Base-by-base conservation (phyloP, 2,329 filamentous ascomycete genomes). In the Sphaerulina musiva region DNA sequence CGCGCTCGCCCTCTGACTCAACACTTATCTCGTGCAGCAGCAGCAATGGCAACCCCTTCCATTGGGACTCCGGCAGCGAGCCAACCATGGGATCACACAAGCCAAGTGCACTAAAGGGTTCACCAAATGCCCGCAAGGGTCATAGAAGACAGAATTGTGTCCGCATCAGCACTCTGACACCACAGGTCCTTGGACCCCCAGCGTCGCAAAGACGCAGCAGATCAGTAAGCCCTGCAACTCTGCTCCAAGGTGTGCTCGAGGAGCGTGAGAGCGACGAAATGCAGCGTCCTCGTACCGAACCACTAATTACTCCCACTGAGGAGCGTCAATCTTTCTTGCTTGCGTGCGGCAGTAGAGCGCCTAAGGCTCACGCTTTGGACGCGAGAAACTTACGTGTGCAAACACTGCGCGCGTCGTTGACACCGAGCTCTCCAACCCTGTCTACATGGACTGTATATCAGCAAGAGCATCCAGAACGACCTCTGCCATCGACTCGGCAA, bases 41-140 rank as follows among this genome's bases (percentile, higher is more conserved):
- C 56, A 75, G 73, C 59, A 72, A 73, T 44, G 72, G 72, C 2
- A 74, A 75, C 51, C 73, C 74, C 0, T 75, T 76, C 51, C 73
- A 74, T 51, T 75, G 72, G 73, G 74, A 75, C 64, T 68, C 9
- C 58, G 68, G 48, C 11, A 48, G 54, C 11, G 51, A 51, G n/a
- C 65, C 67, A 2, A 44, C 31, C 42, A 34, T 39, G 1, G 39
- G 14, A 4, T 55, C 68, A 1, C 64, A 64, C 0, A 76, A 73
- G 53, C 70, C 73, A 9, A 75, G 73, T 6, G 72, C 72, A 0
- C 45, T 75, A 56, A 76, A 76, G 59, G 71, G 73, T 0, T 75
- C 73, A 45, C 73, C 74, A 1, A 71, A 69, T 46, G 70, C 72
- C 17, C 70, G 73, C 17, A 74, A 73, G 59, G 72, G 72, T 1